Conservation (phyloP, 345 rosid species). For the Gossypium anomalum region DNA sequence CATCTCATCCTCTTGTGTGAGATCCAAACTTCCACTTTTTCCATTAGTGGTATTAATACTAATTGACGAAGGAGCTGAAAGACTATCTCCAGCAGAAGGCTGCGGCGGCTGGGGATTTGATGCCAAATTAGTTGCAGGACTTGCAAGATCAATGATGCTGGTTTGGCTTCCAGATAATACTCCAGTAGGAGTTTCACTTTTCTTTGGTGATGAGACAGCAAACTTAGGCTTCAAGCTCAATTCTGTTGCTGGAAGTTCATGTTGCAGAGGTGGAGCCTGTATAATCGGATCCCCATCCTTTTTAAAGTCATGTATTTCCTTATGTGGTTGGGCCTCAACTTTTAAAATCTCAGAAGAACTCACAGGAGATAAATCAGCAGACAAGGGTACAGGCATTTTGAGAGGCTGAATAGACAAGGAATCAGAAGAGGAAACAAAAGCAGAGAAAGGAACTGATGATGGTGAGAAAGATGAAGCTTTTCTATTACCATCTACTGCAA, state of each 20-base stretch:
- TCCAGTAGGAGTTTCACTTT: slow-evolving; percentile 31
- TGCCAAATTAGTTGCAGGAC: slow-evolving; percentile 34
- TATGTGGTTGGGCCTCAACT: slow-evolving; percentile 33
- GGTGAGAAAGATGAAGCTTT: slow-evolving; percentile 24
- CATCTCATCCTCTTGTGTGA: slow-evolving; percentile 87
- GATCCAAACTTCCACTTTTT: slow-evolving; percentile 43
- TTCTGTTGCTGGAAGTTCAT: slow-evolving; percentile 27
- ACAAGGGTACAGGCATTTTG: slow-evolving; percentile 21
- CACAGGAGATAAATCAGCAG: slow-evolving; percentile 22
- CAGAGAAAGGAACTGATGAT: slow-evolving; percentile 25
- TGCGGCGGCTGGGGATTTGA: slow-evolving; percentile 44
- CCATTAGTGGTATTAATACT: slow-evolving; percentile 33
- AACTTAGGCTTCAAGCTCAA: slow-evolving; percentile 40
- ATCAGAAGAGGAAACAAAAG: slow-evolving; percentile 29
- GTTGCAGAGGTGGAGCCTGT: slow-evolving; percentile 24
- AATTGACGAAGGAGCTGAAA: slow-evolving; percentile 31
- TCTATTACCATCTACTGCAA: slow-evolving; percentile 26
- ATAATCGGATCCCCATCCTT: slow-evolving; percentile 29
- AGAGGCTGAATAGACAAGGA: slow-evolving; percentile 32
- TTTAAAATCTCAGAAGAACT: slow-evolving; percentile 34
- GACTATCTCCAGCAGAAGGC: slow-evolving; percentile 27
- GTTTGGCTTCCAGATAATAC: slow-evolving; percentile 39
- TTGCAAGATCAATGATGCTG: slow-evolving; percentile 24
- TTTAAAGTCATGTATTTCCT: slow-evolving; percentile 21
- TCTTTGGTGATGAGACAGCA: slow-evolving; percentile 31